These are phyloP conservation scores for Backusella australiensis DNA, from an alignment of 192 early-diverging fungal genomes.

Conservation along the genomic window DNA sequence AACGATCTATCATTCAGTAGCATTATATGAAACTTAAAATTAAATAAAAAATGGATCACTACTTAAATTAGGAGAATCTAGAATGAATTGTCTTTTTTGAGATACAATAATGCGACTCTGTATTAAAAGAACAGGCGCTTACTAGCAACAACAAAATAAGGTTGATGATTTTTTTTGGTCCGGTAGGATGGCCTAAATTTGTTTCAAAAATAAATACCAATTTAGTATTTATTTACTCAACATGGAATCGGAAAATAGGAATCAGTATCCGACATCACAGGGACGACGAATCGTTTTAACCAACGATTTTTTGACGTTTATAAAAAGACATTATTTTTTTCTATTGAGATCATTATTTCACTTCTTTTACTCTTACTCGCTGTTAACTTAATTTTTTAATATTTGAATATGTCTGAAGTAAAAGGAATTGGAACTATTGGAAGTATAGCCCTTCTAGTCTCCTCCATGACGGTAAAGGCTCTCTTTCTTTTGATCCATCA, in stretches of 20 bases:
- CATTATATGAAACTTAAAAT: not conserved
- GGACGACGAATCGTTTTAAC: not conserved
- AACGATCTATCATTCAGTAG: not conserved
- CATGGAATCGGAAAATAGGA: slow-evolving; percentile 6
- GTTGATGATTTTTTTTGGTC: not conserved
- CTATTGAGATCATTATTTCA: not conserved
- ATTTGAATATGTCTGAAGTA: not conserved
- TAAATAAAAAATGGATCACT: not conserved
- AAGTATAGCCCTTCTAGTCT: slow-evolving; percentile 25
- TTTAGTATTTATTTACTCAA: slow-evolving; percentile 10
- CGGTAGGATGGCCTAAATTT: not conserved
- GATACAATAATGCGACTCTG: too few species aligned
- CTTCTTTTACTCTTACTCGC: not conserved
- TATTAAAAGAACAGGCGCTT: not conserved
- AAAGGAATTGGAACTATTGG: slow-evolving; percentile 24
- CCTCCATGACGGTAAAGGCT: slow-evolving; percentile 29
- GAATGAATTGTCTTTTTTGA: not conserved
- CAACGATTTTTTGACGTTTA: not conserved
- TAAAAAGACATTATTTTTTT: not conserved
- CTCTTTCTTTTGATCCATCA: not conserved
- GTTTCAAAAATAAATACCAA: slow-evolving; percentile 5
- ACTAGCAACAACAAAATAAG: not conserved
- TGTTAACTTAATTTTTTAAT: not conserved
- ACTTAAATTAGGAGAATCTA: not conserved
- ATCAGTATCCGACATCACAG: not conserved